phyloP scores from a whole-genome alignment of 2,329 filamentous ascomycete genomes.

The Epichloe bromicola region DNA sequence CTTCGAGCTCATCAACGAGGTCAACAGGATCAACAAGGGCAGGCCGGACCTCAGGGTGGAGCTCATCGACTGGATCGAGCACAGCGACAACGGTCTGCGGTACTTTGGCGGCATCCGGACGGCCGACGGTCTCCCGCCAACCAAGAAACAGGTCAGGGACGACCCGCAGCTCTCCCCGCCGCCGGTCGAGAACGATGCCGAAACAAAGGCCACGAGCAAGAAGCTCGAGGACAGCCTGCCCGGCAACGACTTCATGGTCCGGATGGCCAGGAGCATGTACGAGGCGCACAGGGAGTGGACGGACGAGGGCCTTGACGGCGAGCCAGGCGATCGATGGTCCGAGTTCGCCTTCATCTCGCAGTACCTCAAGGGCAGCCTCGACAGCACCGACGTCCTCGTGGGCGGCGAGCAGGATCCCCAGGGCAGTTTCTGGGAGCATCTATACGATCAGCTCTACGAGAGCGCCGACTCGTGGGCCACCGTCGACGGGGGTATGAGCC shows the following conservation, averaged over 20 bases:
- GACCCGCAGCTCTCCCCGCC: slow-evolving; percentile 23
- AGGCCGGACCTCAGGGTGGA: slow-evolving; percentile 35
- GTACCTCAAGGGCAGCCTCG: slow-evolving; percentile 37
- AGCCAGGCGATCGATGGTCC: slow-evolving; percentile 49
- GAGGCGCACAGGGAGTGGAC: slow-evolving; percentile 28
- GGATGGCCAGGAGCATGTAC: slow-evolving; percentile 30
- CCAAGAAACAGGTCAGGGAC: slow-evolving; percentile 30
- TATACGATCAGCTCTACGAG: slow-evolving; percentile 9
- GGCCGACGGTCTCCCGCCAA: slow-evolving; percentile 39
- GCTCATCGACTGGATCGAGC: slow-evolving; percentile 51
- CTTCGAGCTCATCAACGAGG: slow-evolving; percentile 46
- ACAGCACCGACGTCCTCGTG: slow-evolving; percentile 34
- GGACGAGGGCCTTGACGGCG: slow-evolving; percentile 22
- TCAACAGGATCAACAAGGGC: slow-evolving; percentile 48
- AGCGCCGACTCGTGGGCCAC: slow-evolving; percentile 14
- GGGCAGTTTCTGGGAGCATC: slow-evolving; percentile 33
- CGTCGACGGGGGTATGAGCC: slow-evolving; percentile 3
- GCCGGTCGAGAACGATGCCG: slow-evolving; percentile 21
- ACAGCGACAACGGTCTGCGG: slow-evolving; percentile 38
- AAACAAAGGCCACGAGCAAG: slow-evolving; percentile 20
- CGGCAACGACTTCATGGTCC: slow-evolving; percentile 21
- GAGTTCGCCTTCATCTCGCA: slow-evolving; percentile 51
- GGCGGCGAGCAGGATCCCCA: slow-evolving; percentile 19
- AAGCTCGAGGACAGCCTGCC: slow-evolving; percentile 24
- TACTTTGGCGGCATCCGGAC: slow-evolving; percentile 34